phyloP scores from a whole-genome alignment of 2,329 filamentous ascomycete species.

The Chaetomium strumarium region DNA sequence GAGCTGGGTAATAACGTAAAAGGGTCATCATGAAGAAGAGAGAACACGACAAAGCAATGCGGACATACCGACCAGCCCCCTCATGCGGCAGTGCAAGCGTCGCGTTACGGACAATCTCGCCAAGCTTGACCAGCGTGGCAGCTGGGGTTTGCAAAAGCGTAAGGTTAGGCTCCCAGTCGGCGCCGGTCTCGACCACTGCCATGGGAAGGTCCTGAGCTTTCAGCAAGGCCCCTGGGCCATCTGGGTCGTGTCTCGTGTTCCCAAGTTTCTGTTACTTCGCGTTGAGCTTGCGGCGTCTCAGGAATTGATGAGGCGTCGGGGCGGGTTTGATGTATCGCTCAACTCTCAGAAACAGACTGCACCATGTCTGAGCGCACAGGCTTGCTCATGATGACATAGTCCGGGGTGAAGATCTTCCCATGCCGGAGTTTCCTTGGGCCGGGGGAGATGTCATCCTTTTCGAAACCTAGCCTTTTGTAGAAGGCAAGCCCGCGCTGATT shows the following conservation, averaged over 20 bases:
- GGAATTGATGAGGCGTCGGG: no score
- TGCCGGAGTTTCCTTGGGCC: conserved; percentile 46
- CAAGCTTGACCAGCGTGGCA: conserved; percentile 74
- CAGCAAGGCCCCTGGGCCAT: no score
- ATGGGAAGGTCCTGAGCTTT: no score
- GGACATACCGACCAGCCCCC: conserved; percentile 85
- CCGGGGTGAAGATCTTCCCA: conserved; percentile 47
- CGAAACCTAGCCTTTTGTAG: conserved; percentile 56
- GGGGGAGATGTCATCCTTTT: conserved; percentile 50
- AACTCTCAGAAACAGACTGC: no score
- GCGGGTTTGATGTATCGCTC: no score
- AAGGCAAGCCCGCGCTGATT: conserved; percentile 54
- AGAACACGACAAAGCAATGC: conserved; percentile 9
- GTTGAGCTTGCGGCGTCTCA: no score
- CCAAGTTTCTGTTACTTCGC: no score
- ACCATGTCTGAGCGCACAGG: not conserved
- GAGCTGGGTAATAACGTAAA: conserved; percentile 96
- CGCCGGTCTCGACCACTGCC: conserved; percentile 44
- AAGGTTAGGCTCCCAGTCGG: conserved; percentile 85
- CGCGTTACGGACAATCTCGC: conserved; percentile 74
- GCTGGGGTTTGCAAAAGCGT: conserved; percentile 77
- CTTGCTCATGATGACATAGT: conserved; percentile 58
- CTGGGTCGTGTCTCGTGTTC: no score
- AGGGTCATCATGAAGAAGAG: conserved; percentile 66
- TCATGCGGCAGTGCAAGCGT: conserved; percentile 83